Evolutionary conservation across 129 eudicot species (phyloP).

Genomic region (Deinandra increscens): DNA sequence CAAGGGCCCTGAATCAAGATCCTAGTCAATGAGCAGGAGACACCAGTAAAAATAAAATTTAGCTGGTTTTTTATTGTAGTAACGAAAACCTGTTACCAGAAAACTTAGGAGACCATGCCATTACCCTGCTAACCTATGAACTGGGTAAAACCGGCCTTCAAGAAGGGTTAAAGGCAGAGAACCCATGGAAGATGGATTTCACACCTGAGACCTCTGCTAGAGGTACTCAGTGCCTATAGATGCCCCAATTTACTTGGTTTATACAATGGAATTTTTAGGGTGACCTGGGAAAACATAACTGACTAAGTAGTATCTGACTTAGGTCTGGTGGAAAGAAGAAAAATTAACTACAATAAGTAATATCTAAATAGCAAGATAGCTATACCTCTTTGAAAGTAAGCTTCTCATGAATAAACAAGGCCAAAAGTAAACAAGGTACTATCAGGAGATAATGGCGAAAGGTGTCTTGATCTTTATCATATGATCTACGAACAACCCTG

Average conservation of each 20-base stretch:
- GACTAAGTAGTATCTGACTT: not conserved
- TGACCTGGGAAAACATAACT: not conserved
- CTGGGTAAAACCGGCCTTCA: no score
- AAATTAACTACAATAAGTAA: not conserved
- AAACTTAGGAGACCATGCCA: no score
- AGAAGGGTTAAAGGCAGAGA: no score
- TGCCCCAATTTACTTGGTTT: not conserved
- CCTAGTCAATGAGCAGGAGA: not conserved
- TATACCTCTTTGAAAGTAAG: slow-evolving; percentile 79
- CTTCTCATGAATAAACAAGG: slow-evolving; percentile 64
- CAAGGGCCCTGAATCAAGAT: slow-evolving; percentile 1
- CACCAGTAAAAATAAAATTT: not conserved
- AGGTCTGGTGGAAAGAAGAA: not conserved
- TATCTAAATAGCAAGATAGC: slow-evolving; percentile 12
- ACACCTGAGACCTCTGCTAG: no score
- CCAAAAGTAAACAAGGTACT: slow-evolving; percentile 70
- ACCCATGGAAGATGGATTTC: no score
- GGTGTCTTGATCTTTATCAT: slow-evolving; percentile 91
- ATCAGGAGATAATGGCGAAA: slow-evolving; percentile 80
- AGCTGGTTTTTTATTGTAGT: no score
- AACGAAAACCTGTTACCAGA: no score
- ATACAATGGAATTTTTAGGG: not conserved
- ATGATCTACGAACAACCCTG: slow-evolving; percentile 83
- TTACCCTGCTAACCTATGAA: no score
- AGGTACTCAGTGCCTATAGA: not conserved